Base-by-base conservation (phyloP, 2,329 filamentous ascomycete species). In the Nothophaeocryptopus gaeumannii region DNA sequence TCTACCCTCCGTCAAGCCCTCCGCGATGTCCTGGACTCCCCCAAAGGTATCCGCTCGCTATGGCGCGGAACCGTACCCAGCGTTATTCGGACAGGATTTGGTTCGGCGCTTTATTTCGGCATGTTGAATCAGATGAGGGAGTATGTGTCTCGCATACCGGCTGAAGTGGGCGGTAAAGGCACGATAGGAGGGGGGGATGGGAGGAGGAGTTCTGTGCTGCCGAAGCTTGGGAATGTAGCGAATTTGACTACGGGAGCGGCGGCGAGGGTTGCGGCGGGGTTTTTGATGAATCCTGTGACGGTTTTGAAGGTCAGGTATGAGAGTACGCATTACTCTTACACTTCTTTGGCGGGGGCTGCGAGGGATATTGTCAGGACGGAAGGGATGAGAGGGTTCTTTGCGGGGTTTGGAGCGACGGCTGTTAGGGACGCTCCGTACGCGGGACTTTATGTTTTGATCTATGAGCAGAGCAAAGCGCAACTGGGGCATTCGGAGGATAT, bases 261-360 rank as follows among this genome's bases (percentile, higher is more conserved):
- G 13, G 91, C 93, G 16, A 81, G 93, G 45, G 90, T 89, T 1
- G 84, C 87, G 45, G 92, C 92, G 0, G 93, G 93, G 33, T 88
- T 96, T 64, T 74, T 95, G 39, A 83, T 97, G 72, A 97, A 96
- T 88, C 93, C 93, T 1, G 82, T 97, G 53, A 99, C 93, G 1
- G 86, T 99, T 38, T 85, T 99, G 64, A 99, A 99, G 67, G 93
- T 97, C 37, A 88, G 93, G 38, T 97, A 95, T 66, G 93, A 99
- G 70, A 92, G 86, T 20, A 90, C 80, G 54, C 75, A 92, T 37
- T 99, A 96, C 73, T 74, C 82, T 2, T 97, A 97, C 72, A 79
- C 79, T 16, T 92, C 89, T 1, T 75, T 97, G 16, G 71, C 79
- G 35, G 78, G 82, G 33, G 93, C 93, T 0, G 83, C 80, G 1